Evolutionary conservation across 805 yeast genomes (phyloP), one percentile per base, ranked within the genome.

Genomic region (Dipodascus albidus): DNA sequence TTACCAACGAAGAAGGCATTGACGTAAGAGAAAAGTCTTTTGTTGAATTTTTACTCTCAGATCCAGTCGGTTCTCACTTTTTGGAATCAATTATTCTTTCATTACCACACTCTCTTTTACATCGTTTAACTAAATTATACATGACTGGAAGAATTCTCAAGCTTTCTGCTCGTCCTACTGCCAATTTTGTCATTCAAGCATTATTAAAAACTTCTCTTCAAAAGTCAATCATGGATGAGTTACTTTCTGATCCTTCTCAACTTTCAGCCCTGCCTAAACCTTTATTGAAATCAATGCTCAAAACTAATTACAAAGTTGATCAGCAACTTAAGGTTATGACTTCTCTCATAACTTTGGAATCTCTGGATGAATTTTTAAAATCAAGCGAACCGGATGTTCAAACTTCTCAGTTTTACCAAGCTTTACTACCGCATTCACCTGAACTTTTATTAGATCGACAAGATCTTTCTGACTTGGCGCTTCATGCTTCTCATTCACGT

Each of bases 11-110:
- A 2, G 55, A 55, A 3, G 59, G 52, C 6, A 59, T 86, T 61
- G 90, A 79, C 57, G 51, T 65, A 2, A 49, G 56, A 1, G 65
- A 62, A 51, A 58, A 58, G 50, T 80, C 93, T 0, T 89, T 85
- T 66, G 82, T 90, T 27, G 96, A 89, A 64, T 85, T 85, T 62
- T 73, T 90, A 53, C 70, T 91, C 38, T 80, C 93, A 6, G 96
- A 89, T 63, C 74, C 95, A 1, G 87, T 90, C n/a, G 99, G 98
- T 0, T 85, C 95, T 1, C 97, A 89, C 68, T 91, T 93, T 71
- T 73, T 91, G 23, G 88, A 93, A 67, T 76, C 82, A 19, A 77
- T 82, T 9, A 73, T 90, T 51, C 79, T 76, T 50, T 78, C 77
- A 55, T 82, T 83, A 57, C 81, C 93, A 58, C 69, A 78, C 57